Base-by-base conservation (phyloP, 352 stramenopile species). In the Globisporangium nodosum region DNA sequence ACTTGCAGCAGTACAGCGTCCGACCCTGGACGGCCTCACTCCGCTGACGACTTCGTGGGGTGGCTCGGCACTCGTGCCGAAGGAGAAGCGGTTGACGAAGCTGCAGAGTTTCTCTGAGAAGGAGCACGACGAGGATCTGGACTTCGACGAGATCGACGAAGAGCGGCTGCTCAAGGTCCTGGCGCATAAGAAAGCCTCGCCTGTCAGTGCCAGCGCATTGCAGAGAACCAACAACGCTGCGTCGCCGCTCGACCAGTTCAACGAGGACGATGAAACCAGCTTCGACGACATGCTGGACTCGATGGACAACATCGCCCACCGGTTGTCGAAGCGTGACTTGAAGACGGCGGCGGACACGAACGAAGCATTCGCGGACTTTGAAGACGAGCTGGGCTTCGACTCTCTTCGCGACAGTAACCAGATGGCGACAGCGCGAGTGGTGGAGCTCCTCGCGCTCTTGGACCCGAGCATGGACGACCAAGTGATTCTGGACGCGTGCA, bases 381-480 rank as follows among this genome's bases (percentile, higher is more conserved):
- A 90, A n/a, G 84, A 92, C 27, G 81, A 90, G 54, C 50, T 93
- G 30, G 84, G 90, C 52, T 93, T 93, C 31, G 84, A 93, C 5
- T 87, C 72, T 39, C 49, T 78, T 39, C 78, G 80, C 24, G 85
- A 95, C 55, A 85, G 66, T 9, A 87, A 88, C 39, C 83, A 92
- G 42, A 90, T 93, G 54, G 74, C 80, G 42, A 95, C 81, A 3
- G 61, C 66, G 24, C 84, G 85, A 21, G 82, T 91, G 9, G 70
- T 95, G 15, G 82, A 93, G 52, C 54, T 95, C 16, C 64, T 95
- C 13, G 75, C 83, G 9, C 69, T 91, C 20, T 59, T 95, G 37
- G 83, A 92, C 45, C 83, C 85, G n/a, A 92, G 83, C 46, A 89
- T 89, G 75, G 85, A 95, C 47, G 85, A 95, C 50, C 78, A 90